phyloP scores from a whole-genome alignment of 768 basidiomycete species.

The Podaxis mareebaensis region DNA sequence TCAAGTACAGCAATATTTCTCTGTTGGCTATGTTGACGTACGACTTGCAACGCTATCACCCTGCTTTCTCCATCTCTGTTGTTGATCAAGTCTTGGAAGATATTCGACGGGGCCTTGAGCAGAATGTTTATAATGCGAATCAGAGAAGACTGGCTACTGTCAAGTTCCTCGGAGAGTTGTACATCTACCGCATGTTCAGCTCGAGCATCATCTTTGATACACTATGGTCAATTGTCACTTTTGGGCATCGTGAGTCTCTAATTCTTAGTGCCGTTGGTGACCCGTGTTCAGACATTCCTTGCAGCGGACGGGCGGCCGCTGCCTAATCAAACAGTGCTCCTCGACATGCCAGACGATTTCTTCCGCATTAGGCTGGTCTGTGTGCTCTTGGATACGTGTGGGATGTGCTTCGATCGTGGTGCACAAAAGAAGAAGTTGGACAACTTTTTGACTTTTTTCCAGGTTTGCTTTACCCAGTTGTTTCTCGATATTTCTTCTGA shows the following conservation, averaged over 20 bases:
- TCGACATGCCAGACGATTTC: slow-evolving; percentile 95
- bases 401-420: slow-evolving; percentile 96
- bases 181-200: slow-evolving; percentile 91
- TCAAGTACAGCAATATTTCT: slow-evolving; percentile 88
- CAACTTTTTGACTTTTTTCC: slow-evolving; percentile 90
- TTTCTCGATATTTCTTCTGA: slow-evolving; percentile 4
- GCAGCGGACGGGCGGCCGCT: slow-evolving; percentile 88
- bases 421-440: slow-evolving; percentile 92
- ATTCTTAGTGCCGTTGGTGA: neutral
- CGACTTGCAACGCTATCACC: slow-evolving; percentile 91
- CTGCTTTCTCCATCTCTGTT: slow-evolving; percentile 82
- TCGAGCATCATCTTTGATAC: slow-evolving; percentile 91
- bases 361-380: slow-evolving; percentile 93
- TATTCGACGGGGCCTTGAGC: slow-evolving; percentile 85
- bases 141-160: slow-evolving; percentile 89
- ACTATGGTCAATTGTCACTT: slow-evolving; percentile 92
- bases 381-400: slow-evolving; percentile 91
- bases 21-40: slow-evolving; percentile 93
- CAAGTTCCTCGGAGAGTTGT: slow-evolving; percentile 95
- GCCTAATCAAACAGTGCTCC: slow-evolving; percentile 67
- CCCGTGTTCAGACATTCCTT: neutral
- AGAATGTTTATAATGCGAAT: slow-evolving; percentile 93
- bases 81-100: slow-evolving; percentile 97
- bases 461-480: slow-evolving; percentile 48
- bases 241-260: slow-evolving; percentile 85